These are phyloP conservation scores for Hyphochytrium catenoides DNA, from an alignment of 352 stramenopile genomes.

Conservation along the genomic window DNA sequence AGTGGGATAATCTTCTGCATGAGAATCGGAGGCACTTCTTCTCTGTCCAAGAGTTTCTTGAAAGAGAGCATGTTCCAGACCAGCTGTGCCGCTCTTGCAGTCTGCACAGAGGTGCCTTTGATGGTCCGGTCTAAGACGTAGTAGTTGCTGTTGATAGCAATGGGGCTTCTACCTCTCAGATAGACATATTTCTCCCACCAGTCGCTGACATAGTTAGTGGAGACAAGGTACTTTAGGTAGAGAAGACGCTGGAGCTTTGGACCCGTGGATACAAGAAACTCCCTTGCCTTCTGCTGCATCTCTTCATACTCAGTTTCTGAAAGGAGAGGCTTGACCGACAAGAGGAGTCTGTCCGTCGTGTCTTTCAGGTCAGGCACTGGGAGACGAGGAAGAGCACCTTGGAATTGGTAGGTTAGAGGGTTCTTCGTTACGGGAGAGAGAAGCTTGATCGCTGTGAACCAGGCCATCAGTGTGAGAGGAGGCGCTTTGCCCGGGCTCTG, in stretches of 20 bases:
- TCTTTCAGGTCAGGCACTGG: conserved; percentile 77
- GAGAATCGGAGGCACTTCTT: conserved; percentile 43
- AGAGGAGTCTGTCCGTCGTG: conserved; percentile 68
- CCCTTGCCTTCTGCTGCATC: conserved; percentile 43
- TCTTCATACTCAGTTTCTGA: conserved; percentile 57
- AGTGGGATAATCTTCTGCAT: conserved; percentile 59
- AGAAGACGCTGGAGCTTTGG: conserved; percentile 69
- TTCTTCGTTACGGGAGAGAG: conserved; percentile 42
- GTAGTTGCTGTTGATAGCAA: conserved; percentile 80
- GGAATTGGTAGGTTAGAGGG: conserved; percentile 66
- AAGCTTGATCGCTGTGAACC: conserved; percentile 49
- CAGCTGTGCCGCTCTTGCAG: conserved; percentile 29
- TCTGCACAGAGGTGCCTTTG: conserved; percentile 25
- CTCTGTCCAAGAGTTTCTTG: conserved; percentile 54
- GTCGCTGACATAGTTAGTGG: conserved; percentile 65
- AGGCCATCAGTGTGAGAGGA: conserved; percentile 25
- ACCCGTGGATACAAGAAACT: conserved; percentile 65
- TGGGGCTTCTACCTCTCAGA: conserved; percentile 48
- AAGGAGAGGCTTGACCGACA: conserved; percentile 71
- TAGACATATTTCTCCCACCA: conserved; percentile 75
- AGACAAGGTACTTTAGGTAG: conserved; percentile 67
- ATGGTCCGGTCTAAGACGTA: conserved; percentile 54
- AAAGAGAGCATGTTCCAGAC: conserved; percentile 59
- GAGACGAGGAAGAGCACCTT: conserved; percentile 66
- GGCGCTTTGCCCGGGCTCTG: conserved; percentile 33